Percentiles rank a stretch among this genome's conserved stretches.
Evolutionary conservation across 2,329 filamentous ascomycete species (phyloP).

Genomic region (Venturia asperata): DNA sequence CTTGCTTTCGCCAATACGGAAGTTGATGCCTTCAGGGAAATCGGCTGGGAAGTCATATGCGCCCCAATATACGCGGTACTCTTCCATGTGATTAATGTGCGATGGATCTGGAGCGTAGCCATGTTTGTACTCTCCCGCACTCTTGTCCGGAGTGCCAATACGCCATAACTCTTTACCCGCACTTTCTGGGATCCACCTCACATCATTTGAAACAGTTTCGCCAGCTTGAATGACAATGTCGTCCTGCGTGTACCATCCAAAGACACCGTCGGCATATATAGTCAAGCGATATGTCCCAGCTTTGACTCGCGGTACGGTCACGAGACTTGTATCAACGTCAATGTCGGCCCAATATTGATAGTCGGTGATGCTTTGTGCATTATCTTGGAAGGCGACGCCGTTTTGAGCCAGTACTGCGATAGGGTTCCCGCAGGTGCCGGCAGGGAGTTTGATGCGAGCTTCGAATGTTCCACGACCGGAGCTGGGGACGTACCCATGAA

Average conservation of each 20-base stretch:
- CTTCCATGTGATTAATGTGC: conserved; percentile 42
- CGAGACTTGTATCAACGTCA: conserved; percentile 36
- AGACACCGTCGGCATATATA: conserved; percentile 55
- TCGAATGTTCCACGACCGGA: conserved; percentile 45
- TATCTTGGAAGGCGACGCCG: conserved; percentile 52
- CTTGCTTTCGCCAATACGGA: conserved; percentile 49
- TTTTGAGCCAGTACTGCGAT: conserved; percentile 50
- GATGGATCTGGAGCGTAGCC: conserved; percentile 45
- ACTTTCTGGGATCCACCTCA: conserved; percentile 48
- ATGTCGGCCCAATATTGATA: conserved; percentile 59
- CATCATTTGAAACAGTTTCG: conserved; percentile 32
- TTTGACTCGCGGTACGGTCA: conserved; percentile 48
- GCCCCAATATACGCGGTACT: conserved; percentile 57
- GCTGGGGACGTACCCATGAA: conserved; percentile 53
- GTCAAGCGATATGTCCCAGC: conserved; percentile 56
- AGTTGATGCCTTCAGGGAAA: conserved; percentile 53
- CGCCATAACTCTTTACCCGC: conserved; percentile 55
- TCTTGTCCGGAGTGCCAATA: conserved; percentile 56
- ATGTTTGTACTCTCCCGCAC: conserved; percentile 53
- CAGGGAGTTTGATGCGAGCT: conserved; percentile 46
- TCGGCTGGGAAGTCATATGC: conserved; percentile 53
- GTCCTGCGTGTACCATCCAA: conserved; percentile 53
- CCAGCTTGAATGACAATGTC: conserved; percentile 39
- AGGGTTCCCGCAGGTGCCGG: conserved; percentile 40
- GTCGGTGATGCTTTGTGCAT: conserved; percentile 47